Conservation (phyloP, 805 yeast genomes). For the Cyberlindnera maclurae region DNA sequence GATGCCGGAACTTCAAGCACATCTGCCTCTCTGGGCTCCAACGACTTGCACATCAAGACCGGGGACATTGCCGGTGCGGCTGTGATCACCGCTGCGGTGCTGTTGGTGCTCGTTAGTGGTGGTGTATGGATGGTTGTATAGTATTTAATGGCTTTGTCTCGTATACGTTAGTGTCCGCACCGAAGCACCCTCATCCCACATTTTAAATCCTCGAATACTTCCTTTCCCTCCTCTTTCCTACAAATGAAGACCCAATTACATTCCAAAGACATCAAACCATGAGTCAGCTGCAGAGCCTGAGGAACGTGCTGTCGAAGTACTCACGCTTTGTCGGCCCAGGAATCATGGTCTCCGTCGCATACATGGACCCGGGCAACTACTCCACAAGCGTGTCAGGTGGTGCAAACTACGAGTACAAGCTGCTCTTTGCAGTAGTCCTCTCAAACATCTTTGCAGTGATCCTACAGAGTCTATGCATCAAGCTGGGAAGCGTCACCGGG, state of each 20-base stretch:
- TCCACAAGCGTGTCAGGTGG: constrained; percentile 80
- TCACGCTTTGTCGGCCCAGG: constrained; percentile 71
- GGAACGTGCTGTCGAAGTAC: constrained; percentile 36
- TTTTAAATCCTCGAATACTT: too few species aligned
- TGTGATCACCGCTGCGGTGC: constrained; percentile 65
- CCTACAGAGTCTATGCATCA: constrained; percentile 63
- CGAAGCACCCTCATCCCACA: too few species aligned
- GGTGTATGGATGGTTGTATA: constrained; percentile 69
- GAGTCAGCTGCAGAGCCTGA: neutral
- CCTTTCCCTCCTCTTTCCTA: too few species aligned
- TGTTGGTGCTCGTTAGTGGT: constrained; percentile 53
- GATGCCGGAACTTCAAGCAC: constrained; percentile 40
- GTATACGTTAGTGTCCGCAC: too few species aligned
- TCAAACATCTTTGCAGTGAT: constrained; percentile 70
- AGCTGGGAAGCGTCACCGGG: constrained; percentile 75
- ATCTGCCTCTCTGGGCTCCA: constrained; percentile 26
- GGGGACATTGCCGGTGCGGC: constrained; percentile 87
- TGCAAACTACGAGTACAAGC: constrained; percentile 60
- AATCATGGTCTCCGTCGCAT: constrained; percentile 69
- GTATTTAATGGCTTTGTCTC: too few species aligned
- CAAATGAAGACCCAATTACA: too few species aligned
- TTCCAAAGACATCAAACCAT: too few species aligned
- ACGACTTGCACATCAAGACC: constrained; percentile 39
- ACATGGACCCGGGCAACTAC: constrained; percentile 83
- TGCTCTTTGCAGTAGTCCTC: constrained; percentile 56